Conservation (phyloP, 2,329 filamentous ascomycete species). For the Fusarium illudens region DNA sequence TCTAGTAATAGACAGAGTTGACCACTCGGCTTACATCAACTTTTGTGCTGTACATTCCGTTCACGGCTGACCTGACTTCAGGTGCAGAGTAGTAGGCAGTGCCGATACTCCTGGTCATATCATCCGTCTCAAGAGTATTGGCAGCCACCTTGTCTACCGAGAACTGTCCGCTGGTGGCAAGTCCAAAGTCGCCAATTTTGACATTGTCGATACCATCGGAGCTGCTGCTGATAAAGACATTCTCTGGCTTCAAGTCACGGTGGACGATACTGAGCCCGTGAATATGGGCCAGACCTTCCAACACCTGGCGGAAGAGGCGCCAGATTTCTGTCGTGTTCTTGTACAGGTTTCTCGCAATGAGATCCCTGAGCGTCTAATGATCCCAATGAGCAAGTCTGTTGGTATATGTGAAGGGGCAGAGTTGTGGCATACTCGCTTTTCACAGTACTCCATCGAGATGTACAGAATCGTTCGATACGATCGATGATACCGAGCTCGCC, state of each 20-base stretch:
- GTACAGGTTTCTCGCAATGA: slow-evolving; percentile 79
- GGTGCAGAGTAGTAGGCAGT: slow-evolving; percentile 94
- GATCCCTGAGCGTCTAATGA: slow-evolving; percentile 77
- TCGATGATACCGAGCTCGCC: slow-evolving; percentile 54
- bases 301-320: slow-evolving; percentile 88
- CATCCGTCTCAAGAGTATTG: slow-evolving; percentile 57
- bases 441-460: slow-evolving; percentile 99
- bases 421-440: slow-evolving; percentile 73
- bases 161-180: slow-evolving; percentile 89
- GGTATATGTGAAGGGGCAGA: too few relatives aligned
- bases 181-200: slow-evolving; percentile 95
- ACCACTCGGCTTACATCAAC: slow-evolving; percentile 73
- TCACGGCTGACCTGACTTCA: slow-evolving; percentile 80
- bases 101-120: slow-evolving; percentile 75
- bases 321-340: slow-evolving; percentile 82
- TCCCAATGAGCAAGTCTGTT: slow-evolving; percentile 13
- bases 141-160: slow-evolving; percentile 63
- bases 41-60: slow-evolving; percentile 86
- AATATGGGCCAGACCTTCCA: slow-evolving; percentile 90
- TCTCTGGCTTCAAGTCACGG: slow-evolving; percentile 95
- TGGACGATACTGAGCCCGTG: slow-evolving; percentile 93
- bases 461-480: slow-evolving; percentile 80
- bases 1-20: background rate
- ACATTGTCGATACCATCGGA: slow-evolving; percentile 84
- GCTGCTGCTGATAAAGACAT: slow-evolving; percentile 82